These are phyloP conservation scores for Daldinia bambusicola DNA, from an alignment of 495 filamentous ascomycete genomes.

Conservation along the genomic window DNA sequence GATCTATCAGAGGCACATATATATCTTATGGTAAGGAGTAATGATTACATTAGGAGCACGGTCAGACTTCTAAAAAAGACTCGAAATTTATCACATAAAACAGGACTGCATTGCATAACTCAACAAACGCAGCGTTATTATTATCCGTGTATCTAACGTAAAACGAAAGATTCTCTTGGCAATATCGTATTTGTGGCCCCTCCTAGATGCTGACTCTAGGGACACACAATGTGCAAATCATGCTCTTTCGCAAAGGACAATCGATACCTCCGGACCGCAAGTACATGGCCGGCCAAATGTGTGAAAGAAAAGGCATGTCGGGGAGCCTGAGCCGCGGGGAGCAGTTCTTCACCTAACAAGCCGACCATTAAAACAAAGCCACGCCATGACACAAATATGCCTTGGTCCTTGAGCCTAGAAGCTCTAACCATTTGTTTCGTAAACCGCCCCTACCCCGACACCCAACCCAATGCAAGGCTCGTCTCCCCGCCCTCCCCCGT, in stretches of 20 bases:
- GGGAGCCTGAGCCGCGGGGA: constrained; percentile 16
- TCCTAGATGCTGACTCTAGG: constrained; percentile 2
- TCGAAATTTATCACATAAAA: not conserved
- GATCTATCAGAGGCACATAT: not conserved
- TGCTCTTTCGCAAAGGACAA: not conserved
- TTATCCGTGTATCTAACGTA: constrained; percentile 37
- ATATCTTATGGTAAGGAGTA: not conserved
- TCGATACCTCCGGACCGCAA: constrained; percentile 8
- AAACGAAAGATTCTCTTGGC: constrained; percentile 29
- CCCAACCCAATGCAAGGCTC: constrained; percentile 45
- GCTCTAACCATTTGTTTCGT: constrained; percentile 41
- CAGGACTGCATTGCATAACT: not conserved
- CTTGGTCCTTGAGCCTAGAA: constrained; percentile 38
- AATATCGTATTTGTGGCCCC: constrained; percentile 13
- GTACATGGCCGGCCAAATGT: constrained; percentile 35
- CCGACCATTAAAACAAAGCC: constrained; percentile 36
- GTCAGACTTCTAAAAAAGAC: too few relatives aligned
- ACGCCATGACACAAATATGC: constrained; percentile 35
- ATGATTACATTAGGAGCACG: too few relatives aligned
- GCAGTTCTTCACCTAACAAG: constrained; percentile 16
- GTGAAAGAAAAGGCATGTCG: constrained; percentile 35
- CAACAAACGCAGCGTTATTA: constrained; percentile 36
- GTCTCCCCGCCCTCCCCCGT: constrained; percentile 30
- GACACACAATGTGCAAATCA: not conserved
- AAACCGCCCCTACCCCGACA: constrained; percentile 39